Base-by-base conservation (phyloP, 2,329 filamentous ascomycete species). In the Exophiala sideris region DNA sequence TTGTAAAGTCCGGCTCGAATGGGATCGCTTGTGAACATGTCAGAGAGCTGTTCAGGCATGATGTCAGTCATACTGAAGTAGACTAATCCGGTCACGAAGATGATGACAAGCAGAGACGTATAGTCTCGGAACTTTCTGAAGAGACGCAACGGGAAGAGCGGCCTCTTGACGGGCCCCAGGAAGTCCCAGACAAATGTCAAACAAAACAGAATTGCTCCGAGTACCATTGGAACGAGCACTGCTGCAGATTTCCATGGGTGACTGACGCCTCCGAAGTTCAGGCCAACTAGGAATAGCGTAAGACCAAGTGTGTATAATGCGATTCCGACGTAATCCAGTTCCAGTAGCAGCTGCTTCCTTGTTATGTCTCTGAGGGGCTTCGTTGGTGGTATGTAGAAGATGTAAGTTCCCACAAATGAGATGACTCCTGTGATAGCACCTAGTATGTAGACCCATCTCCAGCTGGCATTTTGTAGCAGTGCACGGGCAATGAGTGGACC, bases 271-370 rank as follows among this genome's bases (percentile, higher is more conserved):
- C 73, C 71, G 65, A 66, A 70, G 40, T 69, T 72, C 3, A 77
- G 65, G 12, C 75, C 75, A 45, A 77, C 58, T 29, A 76, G 63
- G 53, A 76, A 72, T 11, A 74, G 60, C 4, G 76, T 64, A 6
- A 70, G 66, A 18, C 75, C 74, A 12, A 64, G 62, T 10, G 68
- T 55, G 58, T 70, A 76, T 1, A 78, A 65, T 29, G 73, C 62
- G 42, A 77, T 71, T 18, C 76, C 76, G 35, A 74, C 44, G 56
- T 67, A 76, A 60, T 78, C 79, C 5, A 80, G 67, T 56, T 72
- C 67, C 59, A 68, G 71, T 38, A 74, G 57, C 9, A 54, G 16
- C 16, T 54, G 29, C 7, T 29, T 12, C 3, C 33, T 16, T 1
- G 29, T 36, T 9, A 16, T 16, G 12, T 54, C 51, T 18, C 16